Evolutionary conservation across 2,329 filamentous ascomycete genomes (phyloP), one percentile per base, ranked within the genome.

Genomic region (Pseudocercospora cruenta): DNA sequence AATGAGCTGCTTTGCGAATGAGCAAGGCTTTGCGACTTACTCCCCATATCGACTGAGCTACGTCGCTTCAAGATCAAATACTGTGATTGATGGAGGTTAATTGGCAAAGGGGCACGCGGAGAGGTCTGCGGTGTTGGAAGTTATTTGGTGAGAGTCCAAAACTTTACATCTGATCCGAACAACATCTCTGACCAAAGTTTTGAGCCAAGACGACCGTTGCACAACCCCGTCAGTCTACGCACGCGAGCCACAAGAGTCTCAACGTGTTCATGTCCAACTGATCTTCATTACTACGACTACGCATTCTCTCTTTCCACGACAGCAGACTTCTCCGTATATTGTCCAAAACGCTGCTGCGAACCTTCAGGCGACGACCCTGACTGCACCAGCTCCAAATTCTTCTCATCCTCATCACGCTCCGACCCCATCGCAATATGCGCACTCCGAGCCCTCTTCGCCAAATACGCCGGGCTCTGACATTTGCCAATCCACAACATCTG

Each of bases 401-500:
- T 31, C 16, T 55, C 51, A 31, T 31, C 22, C 7, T 55, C 49
- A n/a, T 54, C 49, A 26, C 26, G 22, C 49, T 28, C 49, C 19
- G 22, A 49, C 10, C n/a, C 45, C 10, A 19, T 22, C 7, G 21
- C 21, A 16, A 22, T 26, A 24, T 24, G 14, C 49, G 14, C 21
- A 24, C 21, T 24, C n/a, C 43, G 33, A 10, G 33, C 28, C 26
- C 36, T 33, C 9, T 45, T 45, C 26, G 62, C 58, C 51, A 68
- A 24, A 57, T 71, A 69, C 47, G 67, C 65, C 14, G 68, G 68
- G 59, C 64, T 67, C 49, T 67, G 62, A 36, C 58, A 45, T 51
- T 71, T 70, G 12, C 70, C 67, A 62, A 75, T 69, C 72, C 72
- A 75, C 31, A 74, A 69, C 68, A 74, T 73, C 49, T 75, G 73